Base-by-base conservation (phyloP, 2,329 filamentous ascomycete genomes). In the Penicillium sp. region DNA sequence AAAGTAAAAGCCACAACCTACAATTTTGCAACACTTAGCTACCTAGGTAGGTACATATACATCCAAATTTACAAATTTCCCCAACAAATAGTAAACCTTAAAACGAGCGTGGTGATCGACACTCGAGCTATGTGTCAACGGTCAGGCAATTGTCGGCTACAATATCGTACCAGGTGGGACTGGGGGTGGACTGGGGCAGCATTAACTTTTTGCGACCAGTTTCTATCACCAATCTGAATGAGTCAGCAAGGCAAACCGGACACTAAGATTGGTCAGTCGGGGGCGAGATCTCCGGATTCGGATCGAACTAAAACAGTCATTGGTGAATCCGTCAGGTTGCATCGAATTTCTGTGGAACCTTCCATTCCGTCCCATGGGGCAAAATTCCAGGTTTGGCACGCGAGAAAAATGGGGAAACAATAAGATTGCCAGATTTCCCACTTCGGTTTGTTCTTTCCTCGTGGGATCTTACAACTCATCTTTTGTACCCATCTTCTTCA, bases 191-290 rank as follows among this genome's bases (percentile, higher is more conserved):
- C 16, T 27, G 46, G 47, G 34, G 23, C 47, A 2, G 1, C 21
- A 38, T 31, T 40, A 40, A 6, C 16, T 49, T 48, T 49, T 49
- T 9, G 3, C 21, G 13, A n/a, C 3, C 33, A 40, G 16, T 57
- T 57, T 56, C 23, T 6, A 53, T 57, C 27, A 57, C 54, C 49
- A 57, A 53, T 53, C 15, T 1, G 19, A 57, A 53, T 57, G 54
- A 57, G 49, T 57, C 54, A 57, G 54, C 54, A 39, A 33, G 25
- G 7, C 27, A 4, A 27, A 4, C 7, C 4, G 16, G n/a, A 4
- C 25, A 23, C 10, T 4, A 9, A 10, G 2, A 51, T 45, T 52
- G 53, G 47, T 19, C 44, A 33, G 7, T 9, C 13, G 8, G 13
- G 23, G 19, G 34, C 16, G 39, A 15, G 8, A 4, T 19, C 9